Evolutionary conservation across 352 stramenopile genomes (phyloP).

Genomic region (Elongisporangium anandrum): DNA sequence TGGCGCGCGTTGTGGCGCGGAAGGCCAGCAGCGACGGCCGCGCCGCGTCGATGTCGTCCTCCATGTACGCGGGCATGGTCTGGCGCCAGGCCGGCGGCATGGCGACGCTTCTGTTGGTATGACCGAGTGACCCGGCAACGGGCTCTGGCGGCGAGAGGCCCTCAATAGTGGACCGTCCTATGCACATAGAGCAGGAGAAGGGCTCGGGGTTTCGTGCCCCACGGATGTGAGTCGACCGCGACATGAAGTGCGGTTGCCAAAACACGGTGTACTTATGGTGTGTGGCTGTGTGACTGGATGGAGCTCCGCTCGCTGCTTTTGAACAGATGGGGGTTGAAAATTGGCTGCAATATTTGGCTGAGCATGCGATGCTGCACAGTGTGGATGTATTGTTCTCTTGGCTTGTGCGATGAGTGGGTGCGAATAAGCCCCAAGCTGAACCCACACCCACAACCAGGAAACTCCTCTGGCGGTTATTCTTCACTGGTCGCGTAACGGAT

Average conservation of each 20-base stretch:
- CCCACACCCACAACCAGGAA: neutral
- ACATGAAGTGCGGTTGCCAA: neutral
- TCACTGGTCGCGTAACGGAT: neutral
- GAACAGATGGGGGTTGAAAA: neutral
- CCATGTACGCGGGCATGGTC: constrained; percentile 21
- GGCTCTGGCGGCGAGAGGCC: constrained; percentile 12
- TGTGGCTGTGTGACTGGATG: neutral
- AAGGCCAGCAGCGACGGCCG: constrained; percentile 49
- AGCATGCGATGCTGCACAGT: neutral
- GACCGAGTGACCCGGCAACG: neutral
- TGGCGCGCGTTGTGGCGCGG: constrained; percentile 11
- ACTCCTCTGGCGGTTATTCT: neutral
- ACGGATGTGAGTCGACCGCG: neutral
- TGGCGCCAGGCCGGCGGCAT: constrained; percentile 3
- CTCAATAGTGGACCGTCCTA: constrained; percentile 15
- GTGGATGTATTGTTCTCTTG: neutral
- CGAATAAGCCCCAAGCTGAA: neutral
- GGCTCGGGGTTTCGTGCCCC: neutral
- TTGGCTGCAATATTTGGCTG: neutral
- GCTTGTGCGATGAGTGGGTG: neutral
- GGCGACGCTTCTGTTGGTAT: neutral
- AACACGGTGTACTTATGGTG: neutral
- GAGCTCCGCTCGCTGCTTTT: neutral
- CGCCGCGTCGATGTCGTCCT: constrained; percentile 6
- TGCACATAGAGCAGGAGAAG: constrained; percentile 16